phyloP scores from a whole-genome alignment of 192 early-diverging fungal species.

The Linnemannia exigua region DNA sequence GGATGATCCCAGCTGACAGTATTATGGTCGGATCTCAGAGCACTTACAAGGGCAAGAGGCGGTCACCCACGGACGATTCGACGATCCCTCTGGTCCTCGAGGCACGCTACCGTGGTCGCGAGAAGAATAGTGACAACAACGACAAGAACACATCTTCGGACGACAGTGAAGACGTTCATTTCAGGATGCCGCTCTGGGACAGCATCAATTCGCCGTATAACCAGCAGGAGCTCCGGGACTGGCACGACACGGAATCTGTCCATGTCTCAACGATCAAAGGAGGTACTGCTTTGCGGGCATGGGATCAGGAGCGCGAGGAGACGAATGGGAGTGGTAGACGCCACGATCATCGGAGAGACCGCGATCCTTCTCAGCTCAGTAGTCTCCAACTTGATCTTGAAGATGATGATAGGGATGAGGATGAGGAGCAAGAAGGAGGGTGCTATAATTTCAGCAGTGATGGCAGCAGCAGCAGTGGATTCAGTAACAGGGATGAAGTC shows the following conservation, averaged over 20 bases:
- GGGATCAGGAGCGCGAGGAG: constrained; percentile 24
- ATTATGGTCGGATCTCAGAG: constrained; percentile 27
- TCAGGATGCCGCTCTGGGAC: constrained; percentile 57
- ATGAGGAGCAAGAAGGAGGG: background rate
- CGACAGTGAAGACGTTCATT: constrained; percentile 15
- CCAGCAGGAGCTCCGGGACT: constrained; percentile 27
- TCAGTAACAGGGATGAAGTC: background rate
- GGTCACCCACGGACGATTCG: background rate
- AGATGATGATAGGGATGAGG: constrained; percentile 22
- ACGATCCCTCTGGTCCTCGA: constrained; percentile 11
- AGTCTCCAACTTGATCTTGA: constrained; percentile 33
- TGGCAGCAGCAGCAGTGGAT: constrained; percentile 2
- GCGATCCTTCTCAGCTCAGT: constrained; percentile 18
- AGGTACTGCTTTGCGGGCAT: background rate
- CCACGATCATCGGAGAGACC: background rate
- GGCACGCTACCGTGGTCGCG: background rate
- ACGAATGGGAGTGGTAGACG: background rate
- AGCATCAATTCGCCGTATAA: constrained; percentile 47
- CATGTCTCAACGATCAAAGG: constrained; percentile 25
- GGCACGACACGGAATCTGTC: constrained; percentile 22
- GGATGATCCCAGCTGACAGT: constrained; percentile 9
- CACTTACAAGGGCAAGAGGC: constrained; percentile 32
- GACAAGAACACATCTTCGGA: background rate
- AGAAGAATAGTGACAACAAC: background rate
- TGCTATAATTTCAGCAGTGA: background rate